Percentiles rank a stretch among this genome's conserved stretches.
Conservation (phyloP, 1,284 basidiomycete species). For the Trichosporon faecale region DNA sequence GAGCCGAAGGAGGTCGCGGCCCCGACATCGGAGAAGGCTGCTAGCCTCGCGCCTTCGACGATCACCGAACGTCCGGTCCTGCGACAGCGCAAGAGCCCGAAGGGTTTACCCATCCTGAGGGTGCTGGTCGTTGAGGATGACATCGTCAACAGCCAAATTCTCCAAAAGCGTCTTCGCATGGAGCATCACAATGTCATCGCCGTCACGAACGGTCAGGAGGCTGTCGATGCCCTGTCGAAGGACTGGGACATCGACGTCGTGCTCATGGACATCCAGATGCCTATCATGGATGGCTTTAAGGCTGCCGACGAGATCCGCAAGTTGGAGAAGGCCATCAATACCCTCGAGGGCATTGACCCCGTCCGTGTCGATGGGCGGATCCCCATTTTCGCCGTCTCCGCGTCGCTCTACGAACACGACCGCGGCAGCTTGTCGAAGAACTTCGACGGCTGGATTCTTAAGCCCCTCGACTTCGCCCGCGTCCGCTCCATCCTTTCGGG, state of each 20-base stretch:
- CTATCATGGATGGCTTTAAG: conserved; percentile 73
- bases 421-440: conserved; percentile 61
- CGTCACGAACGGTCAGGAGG: conserved; percentile 74
- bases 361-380: conserved; percentile 64
- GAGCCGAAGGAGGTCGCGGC: not conserved
- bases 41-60: not conserved
- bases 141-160: conserved; percentile 69
- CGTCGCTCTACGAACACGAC: conserved; percentile 67
- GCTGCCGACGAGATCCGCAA: conserved; percentile 67
- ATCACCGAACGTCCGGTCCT: not conserved
- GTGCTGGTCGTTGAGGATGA: conserved; percentile 72
- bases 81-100: conserved; percentile 4
- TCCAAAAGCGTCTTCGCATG: conserved; percentile 65
- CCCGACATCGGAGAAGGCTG: not conserved
- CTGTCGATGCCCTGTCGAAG: conserved; percentile 60
- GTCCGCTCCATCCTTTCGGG: conserved; percentile 63
- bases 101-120: conserved; percentile 53
- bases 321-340: conserved; percentile 54
- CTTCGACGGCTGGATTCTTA: conserved; percentile 83
- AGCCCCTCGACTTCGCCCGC: conserved; percentile 77
- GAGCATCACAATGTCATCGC: conserved; percentile 67
- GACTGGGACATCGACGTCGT: conserved; percentile 66
- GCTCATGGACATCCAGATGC: conserved; percentile 89
- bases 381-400: conserved; percentile 80
- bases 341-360: conserved; percentile 16